Evolutionary conservation across 2,329 filamentous ascomycete species (phyloP).

Genomic region (Ophiostoma ulmi): DNA sequence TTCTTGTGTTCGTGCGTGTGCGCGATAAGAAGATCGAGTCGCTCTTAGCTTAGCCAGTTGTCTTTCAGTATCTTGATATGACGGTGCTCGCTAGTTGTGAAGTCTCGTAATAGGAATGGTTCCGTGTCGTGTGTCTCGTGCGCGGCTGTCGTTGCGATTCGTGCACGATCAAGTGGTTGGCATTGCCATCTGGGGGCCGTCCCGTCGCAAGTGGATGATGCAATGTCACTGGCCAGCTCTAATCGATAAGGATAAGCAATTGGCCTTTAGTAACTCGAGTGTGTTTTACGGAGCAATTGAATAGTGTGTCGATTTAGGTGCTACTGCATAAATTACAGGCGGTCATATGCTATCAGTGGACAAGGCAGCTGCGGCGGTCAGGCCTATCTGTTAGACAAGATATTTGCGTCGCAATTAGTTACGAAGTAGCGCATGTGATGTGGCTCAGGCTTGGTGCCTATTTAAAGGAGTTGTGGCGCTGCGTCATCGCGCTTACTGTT

Average conservation of each 20-base stretch:
- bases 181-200: slow-evolving; percentile 3
- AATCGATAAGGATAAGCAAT: slow-evolving; percentile 19
- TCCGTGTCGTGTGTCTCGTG: background rate
- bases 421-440: slow-evolving; percentile 21
- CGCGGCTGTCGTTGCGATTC: background rate
- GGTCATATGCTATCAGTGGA: slow-evolving; percentile 18
- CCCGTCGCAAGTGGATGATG: slow-evolving; percentile 17
- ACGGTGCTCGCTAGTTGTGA: background rate
- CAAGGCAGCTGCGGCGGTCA: background rate
- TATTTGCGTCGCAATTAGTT: background rate
- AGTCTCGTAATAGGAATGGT: background rate
- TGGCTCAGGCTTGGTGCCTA: slow-evolving; percentile 22
- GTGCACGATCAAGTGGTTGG: background rate
- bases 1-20: background rate
- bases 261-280: background rate
- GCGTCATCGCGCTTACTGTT: background rate
- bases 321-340: slow-evolving; percentile 9
- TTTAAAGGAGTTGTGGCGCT: slow-evolving; percentile 3
- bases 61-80: background rate
- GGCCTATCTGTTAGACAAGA: background rate
- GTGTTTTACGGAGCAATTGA: background rate
- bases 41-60: background rate
- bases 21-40: background rate
- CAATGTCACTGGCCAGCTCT: slow-evolving; percentile 6
- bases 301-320: background rate